phyloP scores from a whole-genome alignment of 768 basidiomycete species.

The Cyclocybe aegerita region DNA sequence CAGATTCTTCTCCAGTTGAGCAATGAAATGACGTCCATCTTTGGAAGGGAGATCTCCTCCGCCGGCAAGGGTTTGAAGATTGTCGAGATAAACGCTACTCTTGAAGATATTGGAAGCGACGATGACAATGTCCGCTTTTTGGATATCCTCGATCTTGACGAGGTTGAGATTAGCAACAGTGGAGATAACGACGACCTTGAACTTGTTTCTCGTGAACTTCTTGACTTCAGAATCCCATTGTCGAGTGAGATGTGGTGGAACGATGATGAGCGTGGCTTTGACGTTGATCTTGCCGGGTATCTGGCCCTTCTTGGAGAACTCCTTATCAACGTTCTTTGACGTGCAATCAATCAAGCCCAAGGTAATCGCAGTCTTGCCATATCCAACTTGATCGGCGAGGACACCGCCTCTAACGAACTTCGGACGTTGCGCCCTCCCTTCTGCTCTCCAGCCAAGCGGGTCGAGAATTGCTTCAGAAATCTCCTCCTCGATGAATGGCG shows the following conservation, averaged over 20 bases:
- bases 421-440: slow-evolving; percentile 81
- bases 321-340: slow-evolving; percentile 50
- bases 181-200: slow-evolving; percentile 66
- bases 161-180: slow-evolving; percentile 71
- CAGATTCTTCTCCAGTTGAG: slow-evolving; percentile 67
- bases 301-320: slow-evolving; percentile 51
- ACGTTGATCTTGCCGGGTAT: slow-evolving; percentile 69
- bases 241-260: slow-evolving; percentile 85
- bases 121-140: slow-evolving; percentile 83
- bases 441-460: slow-evolving; percentile 91
- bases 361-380: slow-evolving; percentile 96
- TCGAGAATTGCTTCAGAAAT: slow-evolving; percentile 87
- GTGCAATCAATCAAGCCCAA: slow-evolving; percentile 84
- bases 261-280: slow-evolving; percentile 80
- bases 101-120: slow-evolving; percentile 87
- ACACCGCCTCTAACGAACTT: slow-evolving; percentile 84
- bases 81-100: slow-evolving; percentile 72
- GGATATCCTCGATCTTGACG: slow-evolving; percentile 68
- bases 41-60: slow-evolving; percentile 69
- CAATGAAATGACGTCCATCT: slow-evolving; percentile 88
- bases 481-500: slow-evolving; percentile 90
- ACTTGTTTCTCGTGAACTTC: slow-evolving; percentile 72
- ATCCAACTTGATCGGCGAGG: slow-evolving; percentile 94
- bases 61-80: slow-evolving; percentile 69
- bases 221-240: slow-evolving; percentile 88